phyloP scores from a whole-genome alignment of 1,284 basidiomycete species.

The Trametes versicolor region DNA sequence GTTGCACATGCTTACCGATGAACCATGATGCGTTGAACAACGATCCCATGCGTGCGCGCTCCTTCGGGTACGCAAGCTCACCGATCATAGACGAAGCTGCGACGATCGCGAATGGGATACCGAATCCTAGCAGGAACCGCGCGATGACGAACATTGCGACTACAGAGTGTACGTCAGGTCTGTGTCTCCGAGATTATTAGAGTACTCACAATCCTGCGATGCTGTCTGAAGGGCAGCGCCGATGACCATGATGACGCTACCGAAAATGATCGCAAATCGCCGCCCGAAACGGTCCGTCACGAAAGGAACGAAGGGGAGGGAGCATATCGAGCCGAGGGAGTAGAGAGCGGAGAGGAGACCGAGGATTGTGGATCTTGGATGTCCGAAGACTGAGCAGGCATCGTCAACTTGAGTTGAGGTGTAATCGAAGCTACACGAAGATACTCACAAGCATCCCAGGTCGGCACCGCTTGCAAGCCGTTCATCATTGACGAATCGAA shows the following conservation, averaged over 20 bases:
- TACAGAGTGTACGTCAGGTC: slow-evolving; percentile 27
- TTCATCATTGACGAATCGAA: slow-evolving; percentile 69
- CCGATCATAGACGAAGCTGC: slow-evolving; percentile 62
- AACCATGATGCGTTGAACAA: slow-evolving; percentile 66
- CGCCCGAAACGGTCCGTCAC: slow-evolving; percentile 72
- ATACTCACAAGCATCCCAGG: slow-evolving; percentile 63
- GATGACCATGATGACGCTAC: slow-evolving; percentile 68
- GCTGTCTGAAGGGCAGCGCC: slow-evolving; percentile 75
- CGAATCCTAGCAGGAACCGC: slow-evolving; percentile 62
- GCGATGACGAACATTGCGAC: slow-evolving; percentile 64
- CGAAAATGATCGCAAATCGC: slow-evolving; percentile 64
- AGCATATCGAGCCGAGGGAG: slow-evolving; percentile 62
- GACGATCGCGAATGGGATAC: slow-evolving; percentile 59
- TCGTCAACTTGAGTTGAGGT: not conserved
- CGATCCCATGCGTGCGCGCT: slow-evolving; percentile 60
- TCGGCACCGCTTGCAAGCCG: slow-evolving; percentile 70
- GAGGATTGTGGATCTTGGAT: slow-evolving; percentile 58
- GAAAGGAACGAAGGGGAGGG: slow-evolving; percentile 72
- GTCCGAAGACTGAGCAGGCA: slow-evolving; percentile 52
- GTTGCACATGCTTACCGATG: slow-evolving; percentile 47
- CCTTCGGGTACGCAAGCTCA: slow-evolving; percentile 62
- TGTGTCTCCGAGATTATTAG: fast-evolving
- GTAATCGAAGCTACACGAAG: not conserved
- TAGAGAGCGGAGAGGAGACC: slow-evolving; percentile 64
- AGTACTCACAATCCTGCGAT: slow-evolving; percentile 61